These are phyloP conservation scores for Mycena pura DNA, from an alignment of 768 basidiomycete genomes.

Conservation along the genomic window DNA sequence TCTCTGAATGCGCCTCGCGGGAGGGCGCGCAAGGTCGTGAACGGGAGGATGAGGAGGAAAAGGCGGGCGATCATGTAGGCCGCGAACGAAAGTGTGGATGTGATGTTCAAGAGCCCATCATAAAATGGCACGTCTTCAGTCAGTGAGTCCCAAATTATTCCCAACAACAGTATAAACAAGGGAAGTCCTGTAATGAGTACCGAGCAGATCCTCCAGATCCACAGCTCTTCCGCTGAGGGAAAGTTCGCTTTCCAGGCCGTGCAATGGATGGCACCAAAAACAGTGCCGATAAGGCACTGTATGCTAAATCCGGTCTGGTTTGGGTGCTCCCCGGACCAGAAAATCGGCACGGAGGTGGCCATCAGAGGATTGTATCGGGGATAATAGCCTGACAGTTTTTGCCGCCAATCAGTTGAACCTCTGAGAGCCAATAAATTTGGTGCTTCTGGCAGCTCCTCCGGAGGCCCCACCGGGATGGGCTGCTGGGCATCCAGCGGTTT, in stretches of 20 bases:
- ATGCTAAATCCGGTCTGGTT: neutral
- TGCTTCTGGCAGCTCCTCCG: neutral
- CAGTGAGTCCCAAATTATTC: neutral
- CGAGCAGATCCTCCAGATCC: slow-evolving; percentile 29
- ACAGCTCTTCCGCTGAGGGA: slow-evolving; percentile 20
- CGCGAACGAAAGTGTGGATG: neutral
- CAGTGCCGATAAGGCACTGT: slow-evolving; percentile 30
- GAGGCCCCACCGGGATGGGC: slow-evolving; percentile 22
- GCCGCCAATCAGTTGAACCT: neutral
- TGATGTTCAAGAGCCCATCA: neutral
- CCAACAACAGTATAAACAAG: neutral
- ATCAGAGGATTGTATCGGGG: neutral
- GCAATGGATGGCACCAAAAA: slow-evolving; percentile 35
- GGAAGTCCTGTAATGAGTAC: slow-evolving; percentile 15
- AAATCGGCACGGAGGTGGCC: neutral
- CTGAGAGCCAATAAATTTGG: neutral
- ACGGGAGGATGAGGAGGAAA: neutral
- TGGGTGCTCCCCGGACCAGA: neutral
- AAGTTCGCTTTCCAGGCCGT: slow-evolving; percentile 33
- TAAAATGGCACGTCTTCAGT: neutral
- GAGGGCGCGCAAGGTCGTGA: neutral
- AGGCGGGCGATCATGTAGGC: neutral
- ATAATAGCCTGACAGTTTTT: neutral
- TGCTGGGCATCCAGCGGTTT: slow-evolving; percentile 43
- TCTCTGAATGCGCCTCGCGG: slow-evolving; percentile 8